A percentile compares a stretch with the other conserved stretches of the same genome.
Evolutionary conservation across 805 yeast genomes (phyloP).

Genomic region (Ogataea pini): DNA sequence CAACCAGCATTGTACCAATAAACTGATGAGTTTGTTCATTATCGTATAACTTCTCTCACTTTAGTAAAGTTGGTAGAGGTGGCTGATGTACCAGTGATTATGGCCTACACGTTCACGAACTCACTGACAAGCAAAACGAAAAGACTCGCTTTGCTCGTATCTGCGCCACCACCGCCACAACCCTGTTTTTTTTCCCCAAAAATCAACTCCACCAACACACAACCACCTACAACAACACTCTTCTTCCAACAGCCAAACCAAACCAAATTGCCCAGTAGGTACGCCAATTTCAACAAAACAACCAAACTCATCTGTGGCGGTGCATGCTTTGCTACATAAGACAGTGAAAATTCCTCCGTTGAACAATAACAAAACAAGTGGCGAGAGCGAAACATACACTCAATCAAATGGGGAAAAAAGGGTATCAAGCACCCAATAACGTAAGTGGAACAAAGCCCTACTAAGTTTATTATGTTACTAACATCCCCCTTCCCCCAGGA

Average conservation of each 20-base stretch:
- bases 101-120: too few relatives aligned
- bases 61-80: too few relatives aligned
- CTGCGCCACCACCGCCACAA: not conserved
- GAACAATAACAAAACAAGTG: not conserved
- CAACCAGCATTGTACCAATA: too few relatives aligned
- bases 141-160: not conserved
- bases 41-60: too few relatives aligned
- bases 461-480: not conserved
- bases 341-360: not conserved
- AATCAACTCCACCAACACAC: not conserved
- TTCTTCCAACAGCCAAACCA: too few relatives aligned
- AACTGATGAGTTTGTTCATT: too few relatives aligned
- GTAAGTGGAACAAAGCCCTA: conserved; percentile 22
- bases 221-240: too few relatives aligned
- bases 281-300: too few relatives aligned
- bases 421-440: conserved; percentile 35
- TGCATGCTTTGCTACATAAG: too few relatives aligned
- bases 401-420: conserved; percentile 36
- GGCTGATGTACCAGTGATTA: too few relatives aligned
- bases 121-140: too few relatives aligned
- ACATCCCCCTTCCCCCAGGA: conserved; percentile 18
- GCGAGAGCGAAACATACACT: conserved; percentile 1
- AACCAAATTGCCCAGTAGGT: too few relatives aligned
- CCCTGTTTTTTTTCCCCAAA: not conserved
- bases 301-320: not conserved